Evolutionary conservation across 1,139 yeast genomes (phyloP).

Genomic region (Geotrichum macrosporum): DNA sequence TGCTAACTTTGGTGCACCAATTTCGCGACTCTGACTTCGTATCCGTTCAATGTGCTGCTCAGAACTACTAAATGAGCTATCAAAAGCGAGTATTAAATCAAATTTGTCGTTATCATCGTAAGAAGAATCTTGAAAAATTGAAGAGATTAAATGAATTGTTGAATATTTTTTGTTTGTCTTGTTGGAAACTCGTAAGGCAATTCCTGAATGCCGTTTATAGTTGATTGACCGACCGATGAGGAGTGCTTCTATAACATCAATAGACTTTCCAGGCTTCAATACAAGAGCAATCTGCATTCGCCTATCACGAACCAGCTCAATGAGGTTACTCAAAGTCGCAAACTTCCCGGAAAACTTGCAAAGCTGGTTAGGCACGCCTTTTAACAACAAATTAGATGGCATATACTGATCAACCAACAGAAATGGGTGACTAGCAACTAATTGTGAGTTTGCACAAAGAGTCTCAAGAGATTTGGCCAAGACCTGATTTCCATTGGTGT

Average conservation of each 20-base stretch:
- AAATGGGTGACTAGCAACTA: slow-evolving; percentile 86
- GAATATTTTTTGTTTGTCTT: slow-evolving; percentile 26
- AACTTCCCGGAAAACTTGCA: slow-evolving; percentile 87
- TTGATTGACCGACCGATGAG: slow-evolving; percentile 63
- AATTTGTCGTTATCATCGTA: slow-evolving; percentile 39
- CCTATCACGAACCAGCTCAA: slow-evolving; percentile 41
- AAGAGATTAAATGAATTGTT: slow-evolving; percentile 36
- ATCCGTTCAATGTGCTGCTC: slow-evolving; percentile 37
- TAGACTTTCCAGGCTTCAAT: slow-evolving; percentile 54
- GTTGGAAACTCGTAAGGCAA: slow-evolving; percentile 27
- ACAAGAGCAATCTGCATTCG: slow-evolving; percentile 48
- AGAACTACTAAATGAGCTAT: slow-evolving; percentile 56
- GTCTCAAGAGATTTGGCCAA: slow-evolving; percentile 58
- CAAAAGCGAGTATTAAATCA: slow-evolving; percentile 68
- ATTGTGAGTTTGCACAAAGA: slow-evolving; percentile 67
- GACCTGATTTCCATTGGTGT: slow-evolving; percentile 35
- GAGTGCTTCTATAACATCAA: slow-evolving; percentile 76
- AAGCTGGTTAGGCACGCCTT: slow-evolving; percentile 70
- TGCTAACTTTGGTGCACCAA: slow-evolving; percentile 34
- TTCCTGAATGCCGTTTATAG: slow-evolving; percentile 64
- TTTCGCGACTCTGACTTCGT: slow-evolving; percentile 32
- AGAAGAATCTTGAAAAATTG: slow-evolving; percentile 29
- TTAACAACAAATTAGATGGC: slow-evolving; percentile 73
- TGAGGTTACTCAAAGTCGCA: slow-evolving; percentile 54
- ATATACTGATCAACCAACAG: slow-evolving; percentile 75